Evolutionary conservation across 2,329 filamentous ascomycete genomes (phyloP).

Genomic region (Phaeosphaeriaceae sp.): DNA sequence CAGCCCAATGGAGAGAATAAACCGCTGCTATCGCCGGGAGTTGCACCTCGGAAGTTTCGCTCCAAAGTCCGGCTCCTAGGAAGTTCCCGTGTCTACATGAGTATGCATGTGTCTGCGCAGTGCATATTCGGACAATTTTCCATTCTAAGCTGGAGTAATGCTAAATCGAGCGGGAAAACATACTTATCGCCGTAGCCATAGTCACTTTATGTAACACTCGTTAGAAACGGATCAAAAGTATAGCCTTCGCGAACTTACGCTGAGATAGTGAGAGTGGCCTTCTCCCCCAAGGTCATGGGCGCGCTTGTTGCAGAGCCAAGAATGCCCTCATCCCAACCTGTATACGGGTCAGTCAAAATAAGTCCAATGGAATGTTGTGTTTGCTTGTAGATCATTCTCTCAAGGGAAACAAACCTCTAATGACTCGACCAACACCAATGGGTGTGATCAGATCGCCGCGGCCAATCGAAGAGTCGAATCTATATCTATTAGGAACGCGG

Average conservation of each 20-base stretch:
- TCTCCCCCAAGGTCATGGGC: slow-evolving; percentile 90
- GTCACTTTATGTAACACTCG: slow-evolving; percentile 33
- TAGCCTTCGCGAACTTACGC: slow-evolving; percentile 62
- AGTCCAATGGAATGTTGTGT: slow-evolving; percentile 8
- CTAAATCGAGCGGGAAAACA: slow-evolving; percentile 22
- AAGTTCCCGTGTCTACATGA: background rate
- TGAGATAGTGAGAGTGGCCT: slow-evolving; percentile 82
- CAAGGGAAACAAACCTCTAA: slow-evolving; percentile 70
- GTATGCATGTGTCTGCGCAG: slow-evolving; percentile 3
- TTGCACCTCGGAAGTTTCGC: background rate
- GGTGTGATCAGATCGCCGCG: slow-evolving; percentile 76
- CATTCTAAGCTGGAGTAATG: background rate
- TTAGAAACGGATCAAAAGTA: slow-evolving; percentile 21
- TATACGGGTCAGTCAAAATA: slow-evolving; percentile 26
- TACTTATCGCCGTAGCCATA: slow-evolving; percentile 49
- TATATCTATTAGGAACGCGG: slow-evolving; percentile 50
- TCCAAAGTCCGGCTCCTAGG: background rate
- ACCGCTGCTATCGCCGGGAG: background rate
- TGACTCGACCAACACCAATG: slow-evolving; percentile 86
- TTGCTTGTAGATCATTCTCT: slow-evolving; percentile 1
- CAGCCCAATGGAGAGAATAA: background rate
- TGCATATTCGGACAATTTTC: slow-evolving; percentile 7
- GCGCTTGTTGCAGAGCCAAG: slow-evolving; percentile 40
- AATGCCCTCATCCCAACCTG: slow-evolving; percentile 74
- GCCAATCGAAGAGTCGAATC: slow-evolving; percentile 87